These are phyloP conservation scores for Botrytis porri DNA, from an alignment of 2,329 filamentous ascomycete species.

Conservation along the genomic window DNA sequence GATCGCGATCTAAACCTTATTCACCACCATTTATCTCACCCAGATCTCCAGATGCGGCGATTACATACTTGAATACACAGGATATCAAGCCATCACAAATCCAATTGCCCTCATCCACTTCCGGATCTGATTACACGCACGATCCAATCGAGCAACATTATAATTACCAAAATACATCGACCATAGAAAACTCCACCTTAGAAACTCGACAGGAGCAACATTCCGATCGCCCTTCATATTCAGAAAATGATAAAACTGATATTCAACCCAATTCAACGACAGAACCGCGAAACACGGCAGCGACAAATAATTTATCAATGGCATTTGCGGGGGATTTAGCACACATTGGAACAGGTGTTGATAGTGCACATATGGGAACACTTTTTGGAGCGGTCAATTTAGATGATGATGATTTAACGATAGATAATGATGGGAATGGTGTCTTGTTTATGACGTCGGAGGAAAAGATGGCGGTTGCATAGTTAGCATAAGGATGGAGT, in stretches of 20 bases:
- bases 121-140: constrained; percentile 23
- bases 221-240: neutral
- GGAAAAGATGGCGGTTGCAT: constrained; percentile 15
- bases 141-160: constrained; percentile 13
- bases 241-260: constrained; percentile 6
- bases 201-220: constrained; percentile 16
- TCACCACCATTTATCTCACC: constrained; percentile 20
- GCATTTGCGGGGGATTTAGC: constrained; percentile 27
- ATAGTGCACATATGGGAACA: constrained; percentile 23
- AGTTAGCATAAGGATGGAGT: neutral
- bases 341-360: constrained; percentile 32
- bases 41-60: neutral
- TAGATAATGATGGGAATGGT: constrained; percentile 21
- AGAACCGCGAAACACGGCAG: constrained; percentile 31
- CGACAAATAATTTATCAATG: constrained; percentile 24
- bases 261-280: constrained; percentile 7
- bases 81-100: constrained; percentile 10
- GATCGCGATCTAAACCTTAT: constrained; percentile 32
- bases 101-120: constrained; percentile 22
- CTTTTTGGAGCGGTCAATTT: constrained; percentile 25
- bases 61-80: neutral
- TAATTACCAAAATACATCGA: constrained; percentile 12
- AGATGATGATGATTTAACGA: constrained; percentile 34
- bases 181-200: constrained; percentile 14
- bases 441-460: constrained; percentile 16